Percentiles rank a stretch among this genome's conserved stretches.
Conservation (phyloP, 2,329 filamentous ascomycete genomes). For the Coniella lustricola region DNA sequence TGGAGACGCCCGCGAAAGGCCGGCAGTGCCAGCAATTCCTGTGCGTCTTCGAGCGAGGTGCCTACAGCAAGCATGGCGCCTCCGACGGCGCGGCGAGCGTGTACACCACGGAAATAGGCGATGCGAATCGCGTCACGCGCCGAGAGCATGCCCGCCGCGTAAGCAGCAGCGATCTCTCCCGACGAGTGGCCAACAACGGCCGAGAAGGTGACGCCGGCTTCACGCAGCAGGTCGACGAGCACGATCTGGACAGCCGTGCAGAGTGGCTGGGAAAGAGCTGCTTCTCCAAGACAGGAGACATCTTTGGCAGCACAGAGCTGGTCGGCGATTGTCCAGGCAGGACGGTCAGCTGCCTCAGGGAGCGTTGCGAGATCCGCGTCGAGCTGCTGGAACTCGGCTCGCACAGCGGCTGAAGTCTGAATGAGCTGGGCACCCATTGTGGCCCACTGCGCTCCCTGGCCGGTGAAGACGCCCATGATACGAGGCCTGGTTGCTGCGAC, state of each 20-base stretch:
- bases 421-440: conserved; percentile 28
- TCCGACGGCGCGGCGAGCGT: background rate
- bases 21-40: conserved; percentile 9
- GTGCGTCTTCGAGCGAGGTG: conserved; percentile 7
- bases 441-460: conserved; percentile 29
- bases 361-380: conserved; percentile 15
- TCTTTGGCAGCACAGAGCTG: conserved; percentile 18
- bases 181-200: conserved; percentile 27
- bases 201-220: conserved; percentile 22
- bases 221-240: conserved; percentile 29
- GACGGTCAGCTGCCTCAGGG: conserved; percentile 11
- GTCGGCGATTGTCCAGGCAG: conserved; percentile 21
- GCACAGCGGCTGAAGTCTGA: conserved; percentile 16
- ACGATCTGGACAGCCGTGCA: conserved; percentile 36
- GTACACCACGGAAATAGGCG: conserved; percentile 32
- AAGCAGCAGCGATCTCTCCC: conserved; percentile 36
- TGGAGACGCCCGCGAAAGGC: conserved; percentile 15
- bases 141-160: conserved; percentile 26
- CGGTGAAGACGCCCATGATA: conserved; percentile 28
- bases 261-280: conserved; percentile 27
- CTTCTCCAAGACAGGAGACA: conserved; percentile 19
- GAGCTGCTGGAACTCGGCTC: conserved; percentile 14
- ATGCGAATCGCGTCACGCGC: conserved; percentile 28
- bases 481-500: conserved; percentile 15
- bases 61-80: conserved; percentile 23